A percentile compares a stretch with the other conserved stretches of the same genome.
Evolutionary conservation across 192 early-diverging fungal species (phyloP).

Genomic region (Coemansia furcata): DNA sequence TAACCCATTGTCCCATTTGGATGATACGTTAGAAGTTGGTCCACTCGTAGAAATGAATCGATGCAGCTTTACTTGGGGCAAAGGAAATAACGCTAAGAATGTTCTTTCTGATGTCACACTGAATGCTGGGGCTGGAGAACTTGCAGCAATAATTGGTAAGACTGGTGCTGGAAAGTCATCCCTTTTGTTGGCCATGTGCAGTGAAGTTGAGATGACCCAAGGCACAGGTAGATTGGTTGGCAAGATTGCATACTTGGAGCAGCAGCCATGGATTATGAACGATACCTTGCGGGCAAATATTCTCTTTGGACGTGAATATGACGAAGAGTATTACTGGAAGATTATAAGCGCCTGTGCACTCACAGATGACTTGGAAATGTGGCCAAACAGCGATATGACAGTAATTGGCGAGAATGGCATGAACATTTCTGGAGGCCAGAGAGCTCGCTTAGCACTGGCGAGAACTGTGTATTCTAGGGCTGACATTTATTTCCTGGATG

Average conservation of each 20-base stretch:
- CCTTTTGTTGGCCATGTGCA: slow-evolving; percentile 58
- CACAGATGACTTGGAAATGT: slow-evolving; percentile 59
- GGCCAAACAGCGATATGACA: slow-evolving; percentile 64
- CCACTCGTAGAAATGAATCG: slow-evolving; percentile 5
- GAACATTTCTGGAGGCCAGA: slow-evolving; percentile 73
- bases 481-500: slow-evolving; percentile 69
- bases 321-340: slow-evolving; percentile 58
- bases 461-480: slow-evolving; percentile 64
- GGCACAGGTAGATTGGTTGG: slow-evolving; percentile 35
- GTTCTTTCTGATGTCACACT: slow-evolving; percentile 16
- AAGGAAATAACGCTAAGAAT: neutral
- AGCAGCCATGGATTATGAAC: slow-evolving; percentile 38
- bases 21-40: neutral
- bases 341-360: slow-evolving; percentile 63
- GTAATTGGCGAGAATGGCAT: slow-evolving; percentile 70
- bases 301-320: slow-evolving; percentile 67
- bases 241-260: slow-evolving; percentile 23
- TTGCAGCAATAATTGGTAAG: slow-evolving; percentile 58
- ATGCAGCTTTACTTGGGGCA: slow-evolving; percentile 22
- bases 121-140: slow-evolving; percentile 20
- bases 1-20: slow-evolving; percentile 5
- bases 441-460: slow-evolving; percentile 64
- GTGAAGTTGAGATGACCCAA: slow-evolving; percentile 42
- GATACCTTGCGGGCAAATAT: slow-evolving; percentile 75
- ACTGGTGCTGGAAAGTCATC: slow-evolving; percentile 66